Evolutionary conservation across 176 grass and related monocot genomes (phyloP).

Genomic region (Phragmites australis): DNA sequence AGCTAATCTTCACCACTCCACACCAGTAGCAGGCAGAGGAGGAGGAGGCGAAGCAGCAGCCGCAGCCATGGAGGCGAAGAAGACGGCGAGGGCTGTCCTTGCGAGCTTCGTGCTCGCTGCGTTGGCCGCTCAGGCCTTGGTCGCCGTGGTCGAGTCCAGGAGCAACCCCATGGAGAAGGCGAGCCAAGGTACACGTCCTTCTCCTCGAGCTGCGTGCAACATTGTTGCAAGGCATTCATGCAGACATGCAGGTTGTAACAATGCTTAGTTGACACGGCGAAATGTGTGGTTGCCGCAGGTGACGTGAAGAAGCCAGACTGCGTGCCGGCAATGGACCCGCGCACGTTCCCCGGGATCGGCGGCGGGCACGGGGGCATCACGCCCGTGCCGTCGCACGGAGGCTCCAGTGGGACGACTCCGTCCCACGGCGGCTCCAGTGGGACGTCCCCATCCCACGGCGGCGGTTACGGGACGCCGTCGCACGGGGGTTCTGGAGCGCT

Average conservation of each 20-base stretch:
- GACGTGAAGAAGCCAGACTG: constrained; percentile 63
- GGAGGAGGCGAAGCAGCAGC: background rate
- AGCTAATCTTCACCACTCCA: background rate
- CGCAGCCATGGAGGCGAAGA: constrained; percentile 18
- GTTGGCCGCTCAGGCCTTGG: constrained; percentile 38
- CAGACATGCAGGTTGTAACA: background rate
- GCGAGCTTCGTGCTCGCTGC: constrained; percentile 44
- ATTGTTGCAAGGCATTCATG: background rate
- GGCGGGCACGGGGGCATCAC: constrained; percentile 33
- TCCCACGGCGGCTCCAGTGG: constrained; percentile 3
- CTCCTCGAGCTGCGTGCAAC: background rate
- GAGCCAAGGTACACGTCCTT: constrained; percentile 12
- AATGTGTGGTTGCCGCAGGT: background rate
- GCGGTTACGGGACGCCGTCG: background rate
- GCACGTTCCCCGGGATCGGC: constrained; percentile 19
- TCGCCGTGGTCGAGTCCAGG: constrained; percentile 28
- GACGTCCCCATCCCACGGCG: background rate
- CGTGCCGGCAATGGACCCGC: constrained; percentile 51
- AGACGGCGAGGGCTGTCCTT: constrained; percentile 12
- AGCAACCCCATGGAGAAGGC: constrained; percentile 27
- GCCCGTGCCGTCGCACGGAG: constrained; percentile 31
- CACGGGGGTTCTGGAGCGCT: background rate
- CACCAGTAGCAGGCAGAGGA: background rate
- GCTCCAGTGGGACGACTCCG: background rate
- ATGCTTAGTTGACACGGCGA: background rate